Percentiles rank a stretch among this genome's conserved stretches.
Evolutionary conservation across 257 asterid genomes (phyloP).

Genomic region (Verbena officinalis): DNA sequence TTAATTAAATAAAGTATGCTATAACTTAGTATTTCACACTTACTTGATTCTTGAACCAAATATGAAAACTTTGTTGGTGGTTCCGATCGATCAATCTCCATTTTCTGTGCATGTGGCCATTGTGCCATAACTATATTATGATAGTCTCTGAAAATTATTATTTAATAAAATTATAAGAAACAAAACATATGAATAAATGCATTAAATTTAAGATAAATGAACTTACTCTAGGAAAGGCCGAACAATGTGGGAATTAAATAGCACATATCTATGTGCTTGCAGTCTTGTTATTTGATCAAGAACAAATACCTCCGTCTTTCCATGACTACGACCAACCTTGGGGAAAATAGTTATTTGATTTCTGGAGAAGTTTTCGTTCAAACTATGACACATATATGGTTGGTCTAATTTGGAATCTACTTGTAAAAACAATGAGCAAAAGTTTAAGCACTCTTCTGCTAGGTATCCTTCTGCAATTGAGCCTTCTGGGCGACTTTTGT

Average conservation of each 20-base stretch:
- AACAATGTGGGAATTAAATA: background rate
- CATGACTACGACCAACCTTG: background rate
- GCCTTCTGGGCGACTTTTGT: too few relatives aligned
- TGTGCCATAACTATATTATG: background rate
- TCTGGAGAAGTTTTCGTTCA: background rate
- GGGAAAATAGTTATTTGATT: background rate
- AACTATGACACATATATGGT: background rate
- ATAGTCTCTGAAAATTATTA: background rate
- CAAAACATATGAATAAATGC: background rate
- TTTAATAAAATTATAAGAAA: background rate
- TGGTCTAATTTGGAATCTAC: background rate
- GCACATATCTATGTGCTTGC: conserved; percentile 3
- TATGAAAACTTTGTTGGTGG: background rate
- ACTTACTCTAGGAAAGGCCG: background rate
- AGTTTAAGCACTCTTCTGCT: background rate
- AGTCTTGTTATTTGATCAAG: background rate
- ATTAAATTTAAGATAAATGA: background rate
- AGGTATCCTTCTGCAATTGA: background rate
- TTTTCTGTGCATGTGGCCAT: background rate
- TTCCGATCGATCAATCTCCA: background rate
- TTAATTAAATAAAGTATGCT: background rate
- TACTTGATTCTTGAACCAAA: conserved; percentile 1
- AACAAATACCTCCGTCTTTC: background rate
- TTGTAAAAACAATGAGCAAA: background rate
- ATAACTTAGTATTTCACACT: background rate